These are phyloP conservation scores for Vaccinium myrtillus DNA, from an alignment of 148 eudicot species.

Conservation along the genomic window DNA sequence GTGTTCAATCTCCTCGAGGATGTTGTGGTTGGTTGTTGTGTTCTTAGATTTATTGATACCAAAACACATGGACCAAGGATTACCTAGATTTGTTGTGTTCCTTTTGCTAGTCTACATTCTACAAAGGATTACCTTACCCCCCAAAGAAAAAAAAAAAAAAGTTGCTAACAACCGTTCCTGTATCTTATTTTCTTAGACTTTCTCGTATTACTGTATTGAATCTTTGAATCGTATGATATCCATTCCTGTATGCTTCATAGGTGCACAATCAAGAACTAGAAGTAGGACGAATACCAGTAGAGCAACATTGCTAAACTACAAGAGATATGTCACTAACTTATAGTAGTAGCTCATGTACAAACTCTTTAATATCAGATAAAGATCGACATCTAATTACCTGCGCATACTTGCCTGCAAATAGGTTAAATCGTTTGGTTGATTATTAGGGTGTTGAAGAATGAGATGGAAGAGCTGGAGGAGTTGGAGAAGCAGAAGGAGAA, in stretches of 20 bases:
- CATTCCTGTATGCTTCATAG: background rate
- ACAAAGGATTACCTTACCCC: too few species aligned
- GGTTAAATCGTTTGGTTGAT: background rate
- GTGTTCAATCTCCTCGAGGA: too few species aligned
- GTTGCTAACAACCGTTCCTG: background rate
- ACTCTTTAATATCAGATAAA: background rate
- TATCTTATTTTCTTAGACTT: background rate
- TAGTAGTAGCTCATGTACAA: background rate
- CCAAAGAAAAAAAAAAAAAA: too few species aligned
- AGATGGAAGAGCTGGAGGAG: conserved; percentile 39
- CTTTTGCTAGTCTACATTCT: too few species aligned
- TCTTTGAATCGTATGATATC: too few species aligned
- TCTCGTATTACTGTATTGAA: background rate
- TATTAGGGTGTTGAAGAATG: conserved; percentile 35
- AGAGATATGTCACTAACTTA: background rate
- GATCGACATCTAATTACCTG: background rate
- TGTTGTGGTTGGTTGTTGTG: too few species aligned
- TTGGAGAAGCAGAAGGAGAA: conserved; percentile 34
- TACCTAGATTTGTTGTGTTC: too few species aligned
- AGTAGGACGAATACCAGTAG: background rate
- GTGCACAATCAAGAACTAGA: background rate
- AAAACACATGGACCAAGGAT: too few species aligned
- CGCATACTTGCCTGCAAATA: background rate
- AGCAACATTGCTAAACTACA: background rate
- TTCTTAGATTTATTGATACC: too few species aligned